A percentile compares a stretch with the other conserved stretches of the same genome.
Evolutionary conservation across 192 early-diverging fungal genomes (phyloP).

Genomic region (Umbelopsis isabellina): DNA sequence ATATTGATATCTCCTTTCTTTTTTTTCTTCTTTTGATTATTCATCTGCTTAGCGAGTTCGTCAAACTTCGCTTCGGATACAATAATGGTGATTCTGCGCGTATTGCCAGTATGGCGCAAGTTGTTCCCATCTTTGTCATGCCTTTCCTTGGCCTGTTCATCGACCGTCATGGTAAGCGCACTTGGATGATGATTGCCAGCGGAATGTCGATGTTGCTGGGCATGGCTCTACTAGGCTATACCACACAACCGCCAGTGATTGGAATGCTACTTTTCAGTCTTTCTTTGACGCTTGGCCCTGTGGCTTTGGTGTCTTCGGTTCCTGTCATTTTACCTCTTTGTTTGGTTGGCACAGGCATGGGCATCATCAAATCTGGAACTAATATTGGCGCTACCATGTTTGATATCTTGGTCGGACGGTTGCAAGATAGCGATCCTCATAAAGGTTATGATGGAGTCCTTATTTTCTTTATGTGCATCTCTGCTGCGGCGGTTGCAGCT

Average conservation of each 20-base stretch:
- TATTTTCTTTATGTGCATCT: conserved; percentile 32
- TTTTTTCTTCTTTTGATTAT: background rate
- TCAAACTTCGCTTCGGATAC: conserved; percentile 69
- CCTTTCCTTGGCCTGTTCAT: conserved; percentile 74
- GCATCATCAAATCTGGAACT: conserved; percentile 63
- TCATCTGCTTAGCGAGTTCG: conserved; percentile 57
- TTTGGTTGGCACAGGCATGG: conserved; percentile 62
- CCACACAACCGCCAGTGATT: conserved; percentile 51
- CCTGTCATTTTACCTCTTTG: conserved; percentile 58
- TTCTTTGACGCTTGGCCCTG: conserved; percentile 61
- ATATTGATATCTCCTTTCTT: too few relatives aligned
- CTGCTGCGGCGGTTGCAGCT: conserved; percentile 15
- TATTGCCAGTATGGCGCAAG: conserved; percentile 67
- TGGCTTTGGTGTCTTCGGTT: conserved; percentile 59
- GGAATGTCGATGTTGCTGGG: conserved; percentile 27
- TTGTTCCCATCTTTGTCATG: conserved; percentile 68
- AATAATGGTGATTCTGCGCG: conserved; percentile 65
- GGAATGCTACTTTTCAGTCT: conserved; percentile 62
- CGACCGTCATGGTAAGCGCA: conserved; percentile 67
- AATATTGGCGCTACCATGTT: conserved; percentile 64
- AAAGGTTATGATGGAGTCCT: conserved; percentile 41
- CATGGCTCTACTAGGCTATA: conserved; percentile 54
- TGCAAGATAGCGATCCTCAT: conserved; percentile 52
- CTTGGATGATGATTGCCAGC: conserved; percentile 46
- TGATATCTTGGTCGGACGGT: conserved; percentile 59